Base-by-base conservation (phyloP, 202 grass and related monocot species). In the Hordeum pubiflorum region DNA sequence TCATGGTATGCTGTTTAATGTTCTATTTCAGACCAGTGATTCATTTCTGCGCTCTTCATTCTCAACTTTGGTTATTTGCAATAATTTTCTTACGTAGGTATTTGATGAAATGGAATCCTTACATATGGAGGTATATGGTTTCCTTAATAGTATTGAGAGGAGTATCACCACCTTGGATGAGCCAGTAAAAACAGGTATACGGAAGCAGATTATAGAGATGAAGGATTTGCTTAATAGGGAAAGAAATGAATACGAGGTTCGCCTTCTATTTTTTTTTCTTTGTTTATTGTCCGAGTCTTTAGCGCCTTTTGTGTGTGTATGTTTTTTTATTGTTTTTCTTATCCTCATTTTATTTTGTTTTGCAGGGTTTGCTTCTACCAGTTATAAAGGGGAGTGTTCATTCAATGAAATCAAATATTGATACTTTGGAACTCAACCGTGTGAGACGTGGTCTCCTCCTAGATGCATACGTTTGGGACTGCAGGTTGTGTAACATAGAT, bases 201-300 rank as follows among this genome's bases (percentile, higher is more conserved):
- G 85, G 34, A 87, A 26, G 55, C 83, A 97, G 63, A 78, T 92
- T 59, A 64, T 76, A 66, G 75, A 91, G 60, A 81, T 97, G 79
- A 94, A 86, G 59, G 91, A 94, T 77, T 69, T 91, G 66, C 86
- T 94, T 76, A 91, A 92, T 75, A 83, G 79, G 63, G 85, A 94
- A 91, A 85, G 77, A 80, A 90, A 94, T 79, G 88, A 88, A 75
- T 97, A 97, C 79, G 88, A 97, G 87, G 94, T 92, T 65, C 29
- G 48, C 36, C 41, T 69, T 57, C 40, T 74, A 29, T 27, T 29
- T 71, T 41, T 71, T 41, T 78, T 50, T 80, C 22, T 52, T 65
- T 61, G 32, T 33, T 59, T n/a, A 54, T 86, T 72, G 1, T 69
- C 29, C 44, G 50, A 83, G 29, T 21, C 31, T 87, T 78, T 76